Base-by-base conservation (phyloP, 306 rosid genomes). In the Sicyos edulis region DNA sequence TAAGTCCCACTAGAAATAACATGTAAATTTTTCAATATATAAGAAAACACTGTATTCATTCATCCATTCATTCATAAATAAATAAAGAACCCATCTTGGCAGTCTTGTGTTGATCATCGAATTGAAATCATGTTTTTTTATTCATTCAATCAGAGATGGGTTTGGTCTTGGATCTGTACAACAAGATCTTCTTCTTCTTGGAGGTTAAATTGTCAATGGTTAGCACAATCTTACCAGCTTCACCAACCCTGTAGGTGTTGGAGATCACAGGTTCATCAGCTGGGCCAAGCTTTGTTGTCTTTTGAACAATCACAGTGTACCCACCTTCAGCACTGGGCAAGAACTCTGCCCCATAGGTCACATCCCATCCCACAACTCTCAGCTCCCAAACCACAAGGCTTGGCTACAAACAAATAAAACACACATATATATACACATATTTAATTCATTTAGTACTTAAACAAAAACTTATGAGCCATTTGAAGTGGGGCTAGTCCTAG, bases 141-240 rank as follows among this genome's bases (percentile, higher is more conserved):
- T 84, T 19, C 86, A 85, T 34, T 88, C 88, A 6, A 34, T 88
- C 88, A 6, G 86, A 74, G 50, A 71, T 63, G 76, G 95, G 74
- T 79, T 81, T 90, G 92, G 82, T 80, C 92, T 90, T 93, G 78
- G 81, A 88, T 92, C 98, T 84, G 86, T 88, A 93, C 16, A 93
- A 84, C 14, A 93, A 81, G 73, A 93, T 88, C 82, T 90, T 90
- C 96, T 93, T 93, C 91, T 90, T 93, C 86, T 90, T 93, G 50
- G 92, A 88, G 82, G 88, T 82, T 76, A 84, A 96, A 82, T 90
- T 90, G 72, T 90, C 95, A 55, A 93, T 78, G 81, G 81, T 87
- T 81, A 93, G 96, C 54, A 90, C 84, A 54, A 91, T 84, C 83
- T 86, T 86, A 15, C 97, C 97, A 7, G 90, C 26, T 76, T 89